Conservation (phyloP, 305 asterid species). For the Ajuga reptans region DNA sequence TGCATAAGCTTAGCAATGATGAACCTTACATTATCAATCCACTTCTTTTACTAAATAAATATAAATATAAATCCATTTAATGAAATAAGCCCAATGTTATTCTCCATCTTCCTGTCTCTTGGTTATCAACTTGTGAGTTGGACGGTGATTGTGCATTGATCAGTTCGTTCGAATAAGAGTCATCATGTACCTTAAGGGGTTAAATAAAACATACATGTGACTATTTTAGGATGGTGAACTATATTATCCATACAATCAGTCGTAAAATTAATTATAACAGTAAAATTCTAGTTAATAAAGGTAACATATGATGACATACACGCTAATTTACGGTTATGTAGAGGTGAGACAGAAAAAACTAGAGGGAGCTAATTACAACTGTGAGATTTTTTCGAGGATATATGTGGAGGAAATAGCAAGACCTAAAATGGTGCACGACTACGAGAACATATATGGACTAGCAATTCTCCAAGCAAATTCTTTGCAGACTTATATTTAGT, state of each 20-base stretch:
- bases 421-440: neutral
- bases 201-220: too few species aligned
- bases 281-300: neutral
- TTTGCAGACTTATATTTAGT: neutral
- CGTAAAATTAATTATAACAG: neutral
- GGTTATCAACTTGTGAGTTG: too few species aligned
- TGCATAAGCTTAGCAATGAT: neutral
- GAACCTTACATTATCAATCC: neutral
- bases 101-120: too few species aligned
- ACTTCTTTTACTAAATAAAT: neutral
- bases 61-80: neutral
- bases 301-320: neutral
- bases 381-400: neutral
- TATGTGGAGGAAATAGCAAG: neutral
- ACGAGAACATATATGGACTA: neutral
- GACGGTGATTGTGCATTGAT: neutral
- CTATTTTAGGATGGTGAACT: too few species aligned
- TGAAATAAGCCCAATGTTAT: neutral
- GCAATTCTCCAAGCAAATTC: neutral
- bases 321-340: neutral
- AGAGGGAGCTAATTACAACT: neutral
- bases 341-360: neutral
- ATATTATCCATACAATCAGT: neutral
- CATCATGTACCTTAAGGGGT: too few species aligned
- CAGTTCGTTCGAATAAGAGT: too few species aligned